These are phyloP conservation scores for Verruconis gallopava DNA, from an alignment of 2,329 filamentous ascomycete genomes.

Conservation along the genomic window DNA sequence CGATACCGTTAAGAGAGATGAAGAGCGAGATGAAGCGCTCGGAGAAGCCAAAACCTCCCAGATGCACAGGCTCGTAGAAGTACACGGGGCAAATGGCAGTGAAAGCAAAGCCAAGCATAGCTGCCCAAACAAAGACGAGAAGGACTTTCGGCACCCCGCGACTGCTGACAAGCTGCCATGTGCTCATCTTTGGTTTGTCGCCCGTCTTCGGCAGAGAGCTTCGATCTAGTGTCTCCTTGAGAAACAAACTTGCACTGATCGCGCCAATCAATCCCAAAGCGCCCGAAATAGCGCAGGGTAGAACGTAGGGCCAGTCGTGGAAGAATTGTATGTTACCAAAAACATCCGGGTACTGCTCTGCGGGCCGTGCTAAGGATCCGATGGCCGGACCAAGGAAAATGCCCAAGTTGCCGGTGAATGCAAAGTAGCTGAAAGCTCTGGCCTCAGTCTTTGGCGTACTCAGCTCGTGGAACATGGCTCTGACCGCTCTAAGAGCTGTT, in stretches of 20 bases:
- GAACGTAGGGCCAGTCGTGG: conserved; percentile 49
- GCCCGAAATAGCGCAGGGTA: conserved; percentile 48
- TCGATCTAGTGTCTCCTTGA: conserved; percentile 42
- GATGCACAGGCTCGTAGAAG: conserved; percentile 47
- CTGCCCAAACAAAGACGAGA: conserved; percentile 50
- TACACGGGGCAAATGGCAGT: conserved; percentile 59
- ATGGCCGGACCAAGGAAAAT: conserved; percentile 59
- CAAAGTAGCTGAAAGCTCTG: conserved; percentile 61
- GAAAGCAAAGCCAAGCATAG: conserved; percentile 57
- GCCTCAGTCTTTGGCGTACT: conserved; percentile 59
- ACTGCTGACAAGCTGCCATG: conserved; percentile 42
- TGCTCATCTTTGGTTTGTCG: conserved; percentile 26
- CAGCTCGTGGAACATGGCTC: conserved; percentile 65
- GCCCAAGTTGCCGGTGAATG: conserved; percentile 61
- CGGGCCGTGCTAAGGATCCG: conserved; percentile 56
- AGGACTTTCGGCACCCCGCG: conserved; percentile 56
- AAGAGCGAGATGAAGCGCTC: conserved; percentile 52
- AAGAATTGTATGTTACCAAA: conserved; percentile 49
- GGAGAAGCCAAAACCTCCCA: conserved; percentile 54
- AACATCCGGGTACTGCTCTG: conserved; percentile 44
- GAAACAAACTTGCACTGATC: conserved; percentile 39
- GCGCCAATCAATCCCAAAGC: conserved; percentile 41
- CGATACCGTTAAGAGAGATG: conserved; percentile 49
- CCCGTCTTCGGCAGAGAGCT: neutral
- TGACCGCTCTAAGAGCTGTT: conserved; percentile 49